Percentiles rank a stretch among this genome's conserved stretches.
These are phyloP conservation scores for Diplotaxis tenuifolia DNA, from an alignment of 345 rosid species.

Conservation along the genomic window DNA sequence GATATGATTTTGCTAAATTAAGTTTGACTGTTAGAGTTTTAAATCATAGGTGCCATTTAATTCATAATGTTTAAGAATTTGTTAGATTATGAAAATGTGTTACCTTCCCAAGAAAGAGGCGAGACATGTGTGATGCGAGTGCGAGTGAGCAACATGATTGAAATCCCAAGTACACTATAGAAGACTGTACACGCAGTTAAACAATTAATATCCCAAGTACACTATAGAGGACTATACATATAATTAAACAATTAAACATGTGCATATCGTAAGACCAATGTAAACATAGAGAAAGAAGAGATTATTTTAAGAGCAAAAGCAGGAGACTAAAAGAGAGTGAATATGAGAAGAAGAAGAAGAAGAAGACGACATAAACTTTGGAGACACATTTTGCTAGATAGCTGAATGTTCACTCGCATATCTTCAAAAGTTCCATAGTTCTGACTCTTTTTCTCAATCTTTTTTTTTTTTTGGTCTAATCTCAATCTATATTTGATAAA, in stretches of 20 bases:
- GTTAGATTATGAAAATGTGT: neutral
- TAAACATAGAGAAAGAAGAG: neutral
- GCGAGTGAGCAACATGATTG: constrained; percentile 28
- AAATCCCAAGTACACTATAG: neutral
- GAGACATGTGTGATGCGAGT: constrained; percentile 51
- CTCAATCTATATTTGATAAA: neutral
- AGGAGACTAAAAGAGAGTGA: constrained; percentile 28
- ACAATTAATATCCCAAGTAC: neutral
- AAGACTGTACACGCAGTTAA: neutral
- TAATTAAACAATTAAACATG: neutral
- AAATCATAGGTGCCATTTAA: neutral
- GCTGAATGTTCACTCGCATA: neutral
- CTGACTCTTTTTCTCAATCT: neutral
- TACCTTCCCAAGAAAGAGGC: constrained; percentile 55
- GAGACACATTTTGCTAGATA: neutral
- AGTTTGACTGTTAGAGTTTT: neutral
- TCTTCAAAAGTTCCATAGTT: neutral
- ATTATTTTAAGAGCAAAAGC: constrained; percentile 48
- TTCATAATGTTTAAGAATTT: neutral
- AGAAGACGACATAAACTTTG: neutral
- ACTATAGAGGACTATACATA: neutral
- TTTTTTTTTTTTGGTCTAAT: too few species aligned
- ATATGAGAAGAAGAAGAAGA: neutral
- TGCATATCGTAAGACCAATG: constrained; percentile 5
- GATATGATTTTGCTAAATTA: neutral